A percentile compares a stretch with the other conserved stretches of the same genome.
Conservation (phyloP, 169 alveolate genomes). For the Plasmodium relictum region DNA sequence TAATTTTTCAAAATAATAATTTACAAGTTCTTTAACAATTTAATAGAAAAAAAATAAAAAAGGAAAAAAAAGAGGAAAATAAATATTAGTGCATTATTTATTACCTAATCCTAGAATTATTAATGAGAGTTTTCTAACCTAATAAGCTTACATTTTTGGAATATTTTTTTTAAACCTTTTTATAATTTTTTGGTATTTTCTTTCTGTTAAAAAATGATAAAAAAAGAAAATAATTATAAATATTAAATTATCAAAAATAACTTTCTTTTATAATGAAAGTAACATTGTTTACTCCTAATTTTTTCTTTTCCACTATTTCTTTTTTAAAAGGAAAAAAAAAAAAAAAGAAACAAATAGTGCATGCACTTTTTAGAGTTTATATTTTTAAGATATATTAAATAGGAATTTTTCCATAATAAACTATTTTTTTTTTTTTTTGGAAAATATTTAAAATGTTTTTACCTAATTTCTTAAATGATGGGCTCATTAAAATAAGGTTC, state of each 20-base stretch:
- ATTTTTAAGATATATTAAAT: background rate
- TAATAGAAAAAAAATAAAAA: slow-evolving; percentile 26
- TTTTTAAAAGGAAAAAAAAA: background rate
- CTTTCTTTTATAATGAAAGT: background rate
- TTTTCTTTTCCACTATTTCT: background rate
- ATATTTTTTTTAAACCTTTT: no score
- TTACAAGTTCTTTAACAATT: no score
- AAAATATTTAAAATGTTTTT: no score
- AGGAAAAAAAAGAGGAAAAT: slow-evolving; percentile 6
- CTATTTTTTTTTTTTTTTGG: background rate
- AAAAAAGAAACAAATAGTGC: slow-evolving; percentile 7
- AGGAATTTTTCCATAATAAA: background rate
- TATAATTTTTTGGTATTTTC: background rate
- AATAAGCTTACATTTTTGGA: no score
- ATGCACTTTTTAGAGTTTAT: background rate
- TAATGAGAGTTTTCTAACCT: slow-evolving; percentile 1
- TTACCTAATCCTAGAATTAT: slow-evolving; percentile 1
- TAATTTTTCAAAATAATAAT: no score
- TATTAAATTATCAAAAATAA: background rate
- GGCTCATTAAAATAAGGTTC: background rate
- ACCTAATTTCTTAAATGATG: background rate
- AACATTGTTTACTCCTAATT: background rate
- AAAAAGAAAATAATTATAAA: background rate
- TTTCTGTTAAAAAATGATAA: background rate
- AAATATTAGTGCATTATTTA: slow-evolving; percentile 24